phyloP scores from a whole-genome alignment of 2,329 filamentous ascomycete species.

The Botryotinia globosa region DNA sequence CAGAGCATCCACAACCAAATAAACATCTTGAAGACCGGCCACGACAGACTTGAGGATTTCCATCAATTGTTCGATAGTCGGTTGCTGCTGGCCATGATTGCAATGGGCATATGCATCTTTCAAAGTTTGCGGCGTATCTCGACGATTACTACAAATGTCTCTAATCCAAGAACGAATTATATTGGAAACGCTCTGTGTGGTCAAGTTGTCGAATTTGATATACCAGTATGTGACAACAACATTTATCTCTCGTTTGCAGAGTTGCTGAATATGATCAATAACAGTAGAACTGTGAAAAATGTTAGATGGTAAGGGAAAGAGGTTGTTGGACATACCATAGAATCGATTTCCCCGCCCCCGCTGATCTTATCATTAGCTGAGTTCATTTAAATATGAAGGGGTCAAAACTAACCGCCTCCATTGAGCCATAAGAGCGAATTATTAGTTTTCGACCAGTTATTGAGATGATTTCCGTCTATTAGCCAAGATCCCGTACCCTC shows the following conservation, averaged over 20 bases:
- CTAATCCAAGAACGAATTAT: not conserved
- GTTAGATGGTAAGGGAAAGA: not conserved
- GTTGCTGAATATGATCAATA: slow-evolving; percentile 19
- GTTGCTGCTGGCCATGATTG: not conserved
- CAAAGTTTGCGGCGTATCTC: not conserved
- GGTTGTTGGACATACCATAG: slow-evolving; percentile 7
- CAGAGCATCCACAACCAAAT: not conserved
- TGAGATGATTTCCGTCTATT: slow-evolving; percentile 14
- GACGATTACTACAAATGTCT: not conserved
- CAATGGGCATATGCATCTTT: not conserved
- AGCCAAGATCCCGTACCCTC: slow-evolving; percentile 25
- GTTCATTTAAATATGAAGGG: not conserved
- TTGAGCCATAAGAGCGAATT: slow-evolving; percentile 25
- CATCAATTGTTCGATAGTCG: not conserved
- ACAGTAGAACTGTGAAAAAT: slow-evolving; percentile 20
- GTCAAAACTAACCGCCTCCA: slow-evolving; percentile 20
- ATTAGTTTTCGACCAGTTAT: not conserved
- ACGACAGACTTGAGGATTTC: not conserved
- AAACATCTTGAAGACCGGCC: not conserved
- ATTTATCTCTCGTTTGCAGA: slow-evolving; percentile 1
- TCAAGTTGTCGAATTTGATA: slow-evolving; percentile 19
- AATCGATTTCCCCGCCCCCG: slow-evolving; percentile 24
- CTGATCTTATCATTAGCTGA: not conserved
- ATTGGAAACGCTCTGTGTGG: slow-evolving; percentile 20
- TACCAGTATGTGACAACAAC: slow-evolving; percentile 24